These are phyloP conservation scores for Pythium sukuiense DNA, from an alignment of 352 stramenopile species.

Conservation along the genomic window DNA sequence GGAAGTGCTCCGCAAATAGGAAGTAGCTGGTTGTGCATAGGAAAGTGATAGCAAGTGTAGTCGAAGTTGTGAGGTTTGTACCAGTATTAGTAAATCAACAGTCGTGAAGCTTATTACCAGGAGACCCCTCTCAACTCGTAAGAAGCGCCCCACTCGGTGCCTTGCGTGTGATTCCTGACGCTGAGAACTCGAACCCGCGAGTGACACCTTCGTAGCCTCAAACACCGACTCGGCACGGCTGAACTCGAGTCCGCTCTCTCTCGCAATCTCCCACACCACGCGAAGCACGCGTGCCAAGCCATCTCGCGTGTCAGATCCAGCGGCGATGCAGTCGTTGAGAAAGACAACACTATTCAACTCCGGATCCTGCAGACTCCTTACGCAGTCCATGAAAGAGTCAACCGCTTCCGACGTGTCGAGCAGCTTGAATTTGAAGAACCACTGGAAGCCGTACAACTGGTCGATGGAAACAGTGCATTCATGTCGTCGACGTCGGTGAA, in stretches of 20 bases:
- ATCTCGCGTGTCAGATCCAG: not conserved
- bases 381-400: not conserved
- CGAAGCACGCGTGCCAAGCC: not conserved
- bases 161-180: constrained; percentile 10
- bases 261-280: not conserved
- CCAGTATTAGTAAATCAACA: constrained; percentile 4
- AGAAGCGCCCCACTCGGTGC: not conserved
- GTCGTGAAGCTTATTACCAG: not conserved
- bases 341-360: not conserved
- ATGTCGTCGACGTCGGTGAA: not conserved
- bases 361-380: not conserved
- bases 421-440: not conserved
- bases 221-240: not conserved
- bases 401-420: not conserved
- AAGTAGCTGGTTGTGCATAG: not conserved
- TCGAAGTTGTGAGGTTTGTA: not conserved
- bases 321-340: not conserved
- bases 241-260: not conserved
- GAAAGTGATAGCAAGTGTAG: not conserved
- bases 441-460: not conserved
- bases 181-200: not conserved
- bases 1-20: not conserved
- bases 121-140: no score
- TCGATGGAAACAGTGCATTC: not conserved
- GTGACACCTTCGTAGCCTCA: not conserved